phyloP scores from a whole-genome alignment of 192 early-diverging fungal genomes.

The Dissophora ornata region DNA sequence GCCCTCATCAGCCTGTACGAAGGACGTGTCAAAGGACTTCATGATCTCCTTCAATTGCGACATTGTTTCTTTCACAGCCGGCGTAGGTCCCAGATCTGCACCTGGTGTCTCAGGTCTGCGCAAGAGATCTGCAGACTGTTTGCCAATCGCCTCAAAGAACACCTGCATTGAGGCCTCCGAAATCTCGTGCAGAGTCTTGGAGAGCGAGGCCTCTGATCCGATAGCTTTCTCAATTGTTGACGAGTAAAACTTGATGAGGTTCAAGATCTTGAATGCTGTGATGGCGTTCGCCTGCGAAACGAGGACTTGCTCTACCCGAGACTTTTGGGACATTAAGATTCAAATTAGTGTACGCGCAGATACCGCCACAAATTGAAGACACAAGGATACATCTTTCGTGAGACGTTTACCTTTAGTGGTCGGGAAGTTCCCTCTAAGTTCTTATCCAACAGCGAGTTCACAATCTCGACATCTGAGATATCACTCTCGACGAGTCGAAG shows the following conservation, averaged over 20 bases:
- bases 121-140: conserved; percentile 34
- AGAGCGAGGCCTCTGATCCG: conserved; percentile 62
- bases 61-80: conserved; percentile 73
- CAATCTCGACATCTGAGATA: conserved; percentile 56
- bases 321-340: too few relatives aligned
- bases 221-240: conserved; percentile 73
- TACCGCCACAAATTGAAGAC: too few relatives aligned
- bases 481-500: conserved; percentile 35
- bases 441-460: conserved; percentile 69
- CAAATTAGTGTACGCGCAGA: too few relatives aligned
- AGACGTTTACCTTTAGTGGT: conserved; percentile 71
- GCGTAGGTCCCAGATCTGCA: conserved; percentile 69
- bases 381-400: conserved; percentile 1
- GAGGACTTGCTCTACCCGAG: conserved; percentile 83
- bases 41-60: conserved; percentile 83
- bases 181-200: conserved; percentile 68
- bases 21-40: conserved; percentile 81
- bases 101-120: conserved; percentile 61
- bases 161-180: conserved; percentile 27
- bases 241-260: conserved; percentile 82
- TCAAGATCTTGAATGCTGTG: conserved; percentile 73
- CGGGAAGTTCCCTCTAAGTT: conserved; percentile 78
- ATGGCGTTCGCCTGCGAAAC: conserved; percentile 72
- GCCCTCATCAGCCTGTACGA: conserved; percentile 62
- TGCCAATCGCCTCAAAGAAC: conserved; percentile 43